Evolutionary conservation across 1,284 basidiomycete genomes (phyloP), one percentile per base, ranked within the genome.

Genomic region (Microbotryum intermedium): DNA sequence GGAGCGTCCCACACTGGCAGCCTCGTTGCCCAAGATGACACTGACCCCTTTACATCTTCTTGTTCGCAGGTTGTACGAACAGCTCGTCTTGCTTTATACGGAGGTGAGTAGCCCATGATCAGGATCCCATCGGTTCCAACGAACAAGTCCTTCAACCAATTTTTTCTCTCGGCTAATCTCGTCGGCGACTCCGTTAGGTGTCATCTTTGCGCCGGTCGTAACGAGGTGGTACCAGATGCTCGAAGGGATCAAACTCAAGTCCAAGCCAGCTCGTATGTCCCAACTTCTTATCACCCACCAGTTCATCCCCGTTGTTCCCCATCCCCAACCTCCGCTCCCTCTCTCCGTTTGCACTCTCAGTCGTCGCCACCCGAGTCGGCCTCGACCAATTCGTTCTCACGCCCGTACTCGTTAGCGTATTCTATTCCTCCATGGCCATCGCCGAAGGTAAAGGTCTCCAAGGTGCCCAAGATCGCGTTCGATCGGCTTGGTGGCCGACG

Each of bases 351-450:
- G 11, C 26, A 2, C 7, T 4, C 13, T 4, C 58, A 61, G 51
- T 59, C 9, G 54, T 53, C 43, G 45, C 44, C 46, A 47, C 60
- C 20, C 69, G 88, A 83, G 85, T 87, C 11, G 86, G 79, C 75
- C 78, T 88, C 28, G 86, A 89, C 71, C 86, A 88, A 74, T 79
- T 79, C 8, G 67, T 86, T n/a, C 75, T 87, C 50, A 83, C 85
- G 2, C 86, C 87, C 23, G 78, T 84, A 82, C 65, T 50, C 8
- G 82, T 88, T 26, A 81, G 79, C 21, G 82, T 83, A 69, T 89
- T 89, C 77, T 89, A 87, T 70, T 79, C 82, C 9, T 80, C 81
- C 0, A 86, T 88, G 84, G 82, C 84, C 46, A 71, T 85, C 46
- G 69, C 88, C 45, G 87, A 89, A 71, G 86, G 85, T 39, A 83